Base-by-base conservation (phyloP, 805 yeast species). In the Monosporozyma siamensis region DNA sequence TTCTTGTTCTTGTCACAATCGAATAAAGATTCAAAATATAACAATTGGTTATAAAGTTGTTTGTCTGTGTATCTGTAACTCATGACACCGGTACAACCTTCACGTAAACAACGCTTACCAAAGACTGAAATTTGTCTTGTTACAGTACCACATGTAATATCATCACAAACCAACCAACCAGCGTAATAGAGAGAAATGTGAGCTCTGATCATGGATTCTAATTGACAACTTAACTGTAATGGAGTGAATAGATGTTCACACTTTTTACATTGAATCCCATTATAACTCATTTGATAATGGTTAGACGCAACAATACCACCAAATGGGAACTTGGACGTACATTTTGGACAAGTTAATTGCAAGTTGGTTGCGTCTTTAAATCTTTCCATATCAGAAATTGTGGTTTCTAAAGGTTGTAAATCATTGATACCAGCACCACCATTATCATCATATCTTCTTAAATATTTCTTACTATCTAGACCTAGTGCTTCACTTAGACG, bases 41-140 rank as follows among this genome's bases (percentile, higher is more conserved):
- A 69, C 50, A 92, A 67, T 64, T 92, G 97, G 54, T 85, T 85
- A 68, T 89, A 90, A 31, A 92, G 69, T 41, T 78, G 81, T 56
- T 81, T 82, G 59, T 86, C 95, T 21, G 78, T 69, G 59, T 84
- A 92, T 44, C 71, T 72, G 61, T 78, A 83, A 45, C 76, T 69
- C 87, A 88, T 82, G 9, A 82, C 76, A 30, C 97, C 97, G 53
- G 84, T 82, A 45, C 78, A 74, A 31, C 68, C 54, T 71, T 72
- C 44, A 61, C 61, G 34, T 45, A 87, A 70, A 61, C 97, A 88
- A 50, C 90, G 73, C 51, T 80, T 77, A 41, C 97, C 97, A 55
- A 85, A 87, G 4, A 89, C 96, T 17, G 89, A 78, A 20, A 92
- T 73, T 56, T 89, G 95, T 48, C 95, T 72, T 0, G 97, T 89